Percentiles rank a stretch among this genome's conserved stretches.
Conservation (phyloP, 2,329 filamentous ascomycete genomes). For the Verticillium nubilum region DNA sequence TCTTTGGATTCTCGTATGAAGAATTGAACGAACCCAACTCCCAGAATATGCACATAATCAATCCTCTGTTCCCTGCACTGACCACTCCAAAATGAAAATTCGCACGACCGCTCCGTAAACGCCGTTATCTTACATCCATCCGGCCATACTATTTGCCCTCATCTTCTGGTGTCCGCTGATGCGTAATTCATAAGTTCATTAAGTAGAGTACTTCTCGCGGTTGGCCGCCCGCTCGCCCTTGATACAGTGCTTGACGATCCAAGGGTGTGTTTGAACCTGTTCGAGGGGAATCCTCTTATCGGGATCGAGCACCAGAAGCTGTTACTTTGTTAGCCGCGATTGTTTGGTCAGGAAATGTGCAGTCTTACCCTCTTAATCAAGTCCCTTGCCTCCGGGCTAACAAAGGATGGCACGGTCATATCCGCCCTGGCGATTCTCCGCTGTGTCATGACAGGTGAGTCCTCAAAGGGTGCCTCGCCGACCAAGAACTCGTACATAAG, state of each 20-base stretch:
- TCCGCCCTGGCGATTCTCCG: conserved; percentile 82
- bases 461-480: conserved; percentile 94
- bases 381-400: conserved; percentile 85
- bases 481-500: conserved; percentile 95
- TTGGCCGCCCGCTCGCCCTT: conserved; percentile 51
- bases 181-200: conserved; percentile 12
- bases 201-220: conserved; percentile 38
- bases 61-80: conserved; percentile 1
- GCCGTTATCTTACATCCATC: conserved; percentile 13
- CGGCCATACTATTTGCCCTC: background rate
- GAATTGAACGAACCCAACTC: conserved; percentile 12
- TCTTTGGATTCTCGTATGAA: conserved; percentile 3
- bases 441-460: conserved; percentile 91
- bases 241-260: conserved; percentile 93
- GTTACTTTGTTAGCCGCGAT: conserved; percentile 14
- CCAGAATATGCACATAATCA: conserved; percentile 19
- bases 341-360: background rate
- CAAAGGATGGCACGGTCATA: conserved; percentile 86
- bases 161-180: conserved; percentile 6
- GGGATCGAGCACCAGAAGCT: conserved; percentile 87
- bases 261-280: conserved; percentile 83
- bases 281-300: conserved; percentile 90
- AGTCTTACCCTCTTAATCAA: conserved; percentile 77
- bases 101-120: conserved; percentile 4
- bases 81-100: conserved; percentile 1